Conservation (phyloP, 345 rosid species). For the Xanthoceras sorbifolium region DNA sequence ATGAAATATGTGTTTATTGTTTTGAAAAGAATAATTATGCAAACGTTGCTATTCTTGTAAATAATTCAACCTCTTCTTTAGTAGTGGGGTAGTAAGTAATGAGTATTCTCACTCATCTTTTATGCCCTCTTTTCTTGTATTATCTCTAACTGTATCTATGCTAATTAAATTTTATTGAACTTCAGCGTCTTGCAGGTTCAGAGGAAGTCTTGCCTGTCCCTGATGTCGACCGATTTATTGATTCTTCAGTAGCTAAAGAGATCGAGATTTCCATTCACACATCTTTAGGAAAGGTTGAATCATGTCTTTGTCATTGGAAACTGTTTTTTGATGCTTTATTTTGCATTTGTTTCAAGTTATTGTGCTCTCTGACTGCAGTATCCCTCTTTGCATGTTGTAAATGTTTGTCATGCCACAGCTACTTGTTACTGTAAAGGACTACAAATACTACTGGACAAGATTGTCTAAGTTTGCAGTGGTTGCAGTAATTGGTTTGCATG, state of each 20-base stretch:
- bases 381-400: background rate
- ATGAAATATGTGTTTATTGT: constrained; percentile 14
- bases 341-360: background rate
- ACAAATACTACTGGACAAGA: background rate
- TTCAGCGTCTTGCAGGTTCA: constrained; percentile 79
- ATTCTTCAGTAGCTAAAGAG: constrained; percentile 53
- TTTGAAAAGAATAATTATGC: background rate
- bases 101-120: background rate
- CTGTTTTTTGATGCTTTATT: constrained; percentile 2
- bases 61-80: background rate
- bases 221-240: constrained; percentile 41
- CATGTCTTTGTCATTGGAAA: background rate
- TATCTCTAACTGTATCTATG: constrained; percentile 12
- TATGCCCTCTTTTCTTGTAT: background rate
- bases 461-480: background rate
- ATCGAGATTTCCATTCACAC: constrained; percentile 59
- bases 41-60: background rate
- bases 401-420: background rate
- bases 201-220: constrained; percentile 73
- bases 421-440: background rate
- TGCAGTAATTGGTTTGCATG: background rate
- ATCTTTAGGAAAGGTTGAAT: constrained; percentile 54
- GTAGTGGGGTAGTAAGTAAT: background rate
- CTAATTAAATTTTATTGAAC: constrained; percentile 29
- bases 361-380: background rate